Base-by-base conservation (phyloP, 306 rosid species). In the Trifolium fragiferum region DNA sequence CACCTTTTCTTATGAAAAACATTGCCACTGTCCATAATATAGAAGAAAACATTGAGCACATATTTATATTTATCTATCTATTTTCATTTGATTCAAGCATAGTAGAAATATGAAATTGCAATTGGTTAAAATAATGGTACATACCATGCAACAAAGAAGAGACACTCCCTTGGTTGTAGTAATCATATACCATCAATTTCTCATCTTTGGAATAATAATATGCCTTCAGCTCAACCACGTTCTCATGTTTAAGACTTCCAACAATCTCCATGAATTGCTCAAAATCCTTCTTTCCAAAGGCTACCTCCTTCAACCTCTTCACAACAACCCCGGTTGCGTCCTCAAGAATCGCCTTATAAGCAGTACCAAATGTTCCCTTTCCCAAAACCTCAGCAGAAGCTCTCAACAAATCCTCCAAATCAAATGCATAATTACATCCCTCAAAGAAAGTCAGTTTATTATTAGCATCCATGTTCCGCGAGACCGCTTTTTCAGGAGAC, bases 401-500 rank as follows among this genome's bases (percentile, higher is more conserved):
- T 74, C 86, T 83, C 62, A 83, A 60, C n/a, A 83, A 75, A 65
- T 83, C 86, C 47, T 83, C 86, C 64, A 83, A 79, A 73, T 83
- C 83, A 75, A 83, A 83, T 0, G 83, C 83, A 79, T 83, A 83
- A 71, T 43, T 78, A 54, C 83, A 79, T 8, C 83, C 86, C 75
- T 83, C 83, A 50, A 83, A 83, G 83, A 83, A 83, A 64, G 47
- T 44, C 47, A 83, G 72, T 4, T 83, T 83, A 66, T 83, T 83
- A 58, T 79, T 83, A 12, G 95, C 97, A 80, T 90, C 97, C 77
- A 86, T 91, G 77, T 76, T 82, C 86, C 97, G 83, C 1, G 98
- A 90, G 15, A 92, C 88, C 47, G 83, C 84, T 58, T 92, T 92
- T 59, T 92, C 98, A 0, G 98, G 96, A 3, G 98, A 93, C 97